A percentile compares a stretch with the other conserved stretches of the same genome.
Conservation (phyloP, 164 flowering plant species). For the Chimonanthus praecox region DNA sequence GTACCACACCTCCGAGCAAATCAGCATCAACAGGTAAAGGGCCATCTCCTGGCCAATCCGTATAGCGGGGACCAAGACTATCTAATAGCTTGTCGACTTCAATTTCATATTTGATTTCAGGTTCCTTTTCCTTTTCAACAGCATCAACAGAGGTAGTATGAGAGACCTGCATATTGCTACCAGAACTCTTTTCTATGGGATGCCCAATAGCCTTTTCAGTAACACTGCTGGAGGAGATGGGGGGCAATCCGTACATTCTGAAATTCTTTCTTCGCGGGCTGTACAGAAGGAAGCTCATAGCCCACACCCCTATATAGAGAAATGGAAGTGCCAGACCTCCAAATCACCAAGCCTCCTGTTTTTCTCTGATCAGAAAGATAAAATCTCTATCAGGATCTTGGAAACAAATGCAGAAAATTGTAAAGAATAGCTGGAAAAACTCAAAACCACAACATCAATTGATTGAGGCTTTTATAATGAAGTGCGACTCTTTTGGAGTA, state of each 20-base stretch:
- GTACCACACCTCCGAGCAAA: conserved; percentile 65
- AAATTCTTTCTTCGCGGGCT: conserved; percentile 26
- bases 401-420: not conserved
- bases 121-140: conserved; percentile 21
- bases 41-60: conserved; percentile 78
- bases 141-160: conserved; percentile 16
- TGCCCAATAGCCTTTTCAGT: conserved; percentile 12
- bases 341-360: conserved; percentile 93
- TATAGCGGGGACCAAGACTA: conserved; percentile 78
- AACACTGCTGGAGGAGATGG: conserved; percentile 13
- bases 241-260: conserved; percentile 18
- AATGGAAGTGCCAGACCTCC: conserved; percentile 88
- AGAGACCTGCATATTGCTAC: conserved; percentile 11
- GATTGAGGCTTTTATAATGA: not conserved
- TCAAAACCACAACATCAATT: not conserved
- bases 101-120: conserved; percentile 58
- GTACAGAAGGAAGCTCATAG: conserved; percentile 48
- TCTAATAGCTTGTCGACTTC: conserved; percentile 79
- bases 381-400: conserved; percentile 1
- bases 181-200: conserved; percentile 17
- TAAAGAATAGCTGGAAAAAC: not conserved
- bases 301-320: conserved; percentile 73
- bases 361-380: conserved; percentile 50
- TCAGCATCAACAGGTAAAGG: conserved; percentile 98
- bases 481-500: not conserved